These are phyloP conservation scores for Aspergillus persii DNA, from an alignment of 2,329 filamentous ascomycete genomes.

Conservation along the genomic window DNA sequence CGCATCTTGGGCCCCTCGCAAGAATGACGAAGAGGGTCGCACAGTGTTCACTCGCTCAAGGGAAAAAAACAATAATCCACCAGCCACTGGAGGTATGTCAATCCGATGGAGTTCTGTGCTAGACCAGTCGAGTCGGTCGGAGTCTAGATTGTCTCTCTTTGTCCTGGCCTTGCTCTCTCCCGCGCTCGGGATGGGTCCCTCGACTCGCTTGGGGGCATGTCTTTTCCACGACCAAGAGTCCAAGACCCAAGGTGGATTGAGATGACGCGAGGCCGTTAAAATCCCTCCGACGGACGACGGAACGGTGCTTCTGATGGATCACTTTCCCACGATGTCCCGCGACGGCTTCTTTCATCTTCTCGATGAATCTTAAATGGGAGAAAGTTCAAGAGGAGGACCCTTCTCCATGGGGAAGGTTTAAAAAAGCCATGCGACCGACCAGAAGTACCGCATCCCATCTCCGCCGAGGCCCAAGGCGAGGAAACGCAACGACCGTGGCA, in stretches of 20 bases:
- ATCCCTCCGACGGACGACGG: neutral
- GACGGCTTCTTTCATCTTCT: neutral
- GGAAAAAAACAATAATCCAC: conserved; percentile 7
- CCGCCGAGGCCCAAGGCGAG: neutral
- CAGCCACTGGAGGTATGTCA: conserved; percentile 12
- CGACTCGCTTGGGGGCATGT: neutral
- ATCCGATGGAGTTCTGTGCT: conserved; percentile 13
- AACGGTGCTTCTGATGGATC: neutral
- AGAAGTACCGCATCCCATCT: neutral
- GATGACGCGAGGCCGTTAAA: conserved; percentile 9
- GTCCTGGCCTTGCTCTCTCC: neutral
- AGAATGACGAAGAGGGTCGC: conserved; percentile 9
- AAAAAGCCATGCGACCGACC: neutral
- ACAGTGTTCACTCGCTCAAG: neutral
- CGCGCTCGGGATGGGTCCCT: neutral
- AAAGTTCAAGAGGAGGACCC: neutral
- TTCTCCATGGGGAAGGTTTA: neutral
- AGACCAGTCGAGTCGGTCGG: conserved; percentile 23
- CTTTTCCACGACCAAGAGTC: neutral
- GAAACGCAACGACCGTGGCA: conserved; percentile 10
- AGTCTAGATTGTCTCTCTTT: conserved; percentile 18
- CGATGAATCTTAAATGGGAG: neutral
- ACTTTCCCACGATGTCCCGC: neutral
- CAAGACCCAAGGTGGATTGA: neutral
- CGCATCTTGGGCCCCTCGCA: neutral